Conservation (phyloP, 371 early-diverging fungal species). For the Mortierella sp. region DNA sequence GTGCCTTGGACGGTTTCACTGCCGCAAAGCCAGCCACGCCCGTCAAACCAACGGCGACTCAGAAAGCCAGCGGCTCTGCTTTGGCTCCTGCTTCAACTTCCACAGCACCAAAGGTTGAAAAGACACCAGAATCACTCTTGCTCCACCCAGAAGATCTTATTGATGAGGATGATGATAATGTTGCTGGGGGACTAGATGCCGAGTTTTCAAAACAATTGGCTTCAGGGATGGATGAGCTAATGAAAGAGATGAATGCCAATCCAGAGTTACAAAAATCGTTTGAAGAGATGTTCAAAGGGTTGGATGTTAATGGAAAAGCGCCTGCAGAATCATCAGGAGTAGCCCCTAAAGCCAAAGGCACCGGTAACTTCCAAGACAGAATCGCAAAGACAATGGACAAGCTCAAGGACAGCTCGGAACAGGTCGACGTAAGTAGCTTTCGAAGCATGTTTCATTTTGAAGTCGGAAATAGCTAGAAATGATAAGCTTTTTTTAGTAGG, state of each 20-base stretch:
- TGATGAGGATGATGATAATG: constrained; percentile 53
- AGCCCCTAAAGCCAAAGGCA: constrained; percentile 24
- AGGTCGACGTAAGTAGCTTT: constrained; percentile 83
- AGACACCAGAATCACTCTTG: constrained; percentile 48
- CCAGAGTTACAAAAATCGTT: constrained; percentile 67
- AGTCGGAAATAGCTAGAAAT: no score
- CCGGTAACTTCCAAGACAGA: constrained; percentile 76
- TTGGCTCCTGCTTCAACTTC: constrained; percentile 29
- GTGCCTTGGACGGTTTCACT: constrained; percentile 52
- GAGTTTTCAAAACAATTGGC: constrained; percentile 85
- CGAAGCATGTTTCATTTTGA: no score
- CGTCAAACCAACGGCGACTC: constrained; percentile 35
- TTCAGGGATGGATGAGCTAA: constrained; percentile 81
- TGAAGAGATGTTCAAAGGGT: constrained; percentile 44
- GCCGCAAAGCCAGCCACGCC: constrained; percentile 43
- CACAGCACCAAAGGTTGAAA: constrained; percentile 34
- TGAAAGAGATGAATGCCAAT: constrained; percentile 69
- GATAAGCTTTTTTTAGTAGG: no score
- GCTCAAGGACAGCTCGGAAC: constrained; percentile 84
- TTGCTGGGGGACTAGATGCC: constrained; percentile 58
- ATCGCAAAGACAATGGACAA: constrained; percentile 90
- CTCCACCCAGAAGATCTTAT: constrained; percentile 41
- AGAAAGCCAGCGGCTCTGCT: constrained; percentile 36
- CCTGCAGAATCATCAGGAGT: constrained; percentile 62
- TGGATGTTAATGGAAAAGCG: constrained; percentile 9